Percentiles rank a stretch among this genome's conserved stretches.
These are phyloP conservation scores for Trypanosoma grayi DNA, from an alignment of 208 protist species.

Conservation along the genomic window DNA sequence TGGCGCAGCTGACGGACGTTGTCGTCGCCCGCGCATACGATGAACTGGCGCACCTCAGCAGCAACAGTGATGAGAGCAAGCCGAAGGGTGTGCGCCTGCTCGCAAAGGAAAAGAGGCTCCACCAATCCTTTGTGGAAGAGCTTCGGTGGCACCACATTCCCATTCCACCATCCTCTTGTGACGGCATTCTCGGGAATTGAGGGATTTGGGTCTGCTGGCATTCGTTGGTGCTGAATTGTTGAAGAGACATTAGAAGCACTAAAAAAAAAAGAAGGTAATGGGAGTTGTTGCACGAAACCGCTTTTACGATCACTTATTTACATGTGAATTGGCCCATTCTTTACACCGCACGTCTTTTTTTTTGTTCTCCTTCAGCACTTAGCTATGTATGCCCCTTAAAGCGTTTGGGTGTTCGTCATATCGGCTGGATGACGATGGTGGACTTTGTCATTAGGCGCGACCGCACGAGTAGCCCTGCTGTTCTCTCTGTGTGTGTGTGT, in stretches of 20 bases:
- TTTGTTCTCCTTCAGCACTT: background rate
- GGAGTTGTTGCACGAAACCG: too few relatives aligned
- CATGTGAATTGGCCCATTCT: background rate
- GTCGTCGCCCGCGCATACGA: slow-evolving; percentile 4
- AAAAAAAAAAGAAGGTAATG: background rate
- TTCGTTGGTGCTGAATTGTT: too few relatives aligned
- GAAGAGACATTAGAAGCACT: too few relatives aligned
- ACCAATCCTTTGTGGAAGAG: slow-evolving; percentile 19
- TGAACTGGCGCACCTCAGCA: slow-evolving; percentile 5
- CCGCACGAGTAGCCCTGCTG: too few relatives aligned
- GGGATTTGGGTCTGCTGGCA: too few relatives aligned
- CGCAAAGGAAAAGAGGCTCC: slow-evolving; percentile 2
- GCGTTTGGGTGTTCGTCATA: too few relatives aligned
- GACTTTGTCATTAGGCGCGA: too few relatives aligned
- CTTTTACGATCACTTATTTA: background rate
- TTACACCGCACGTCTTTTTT: background rate
- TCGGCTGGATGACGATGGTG: too few relatives aligned
- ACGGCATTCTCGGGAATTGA: too few relatives aligned
- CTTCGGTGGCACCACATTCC: slow-evolving; percentile 20
- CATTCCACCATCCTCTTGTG: background rate
- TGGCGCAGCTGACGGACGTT: slow-evolving; percentile 19
- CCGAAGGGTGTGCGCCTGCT: background rate
- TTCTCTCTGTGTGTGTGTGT: too few relatives aligned
- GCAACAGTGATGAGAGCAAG: background rate
- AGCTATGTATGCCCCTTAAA: too few relatives aligned